phyloP scores from a whole-genome alignment of 2,329 filamentous ascomycete genomes.

The Fusarium albosuccineum region DNA sequence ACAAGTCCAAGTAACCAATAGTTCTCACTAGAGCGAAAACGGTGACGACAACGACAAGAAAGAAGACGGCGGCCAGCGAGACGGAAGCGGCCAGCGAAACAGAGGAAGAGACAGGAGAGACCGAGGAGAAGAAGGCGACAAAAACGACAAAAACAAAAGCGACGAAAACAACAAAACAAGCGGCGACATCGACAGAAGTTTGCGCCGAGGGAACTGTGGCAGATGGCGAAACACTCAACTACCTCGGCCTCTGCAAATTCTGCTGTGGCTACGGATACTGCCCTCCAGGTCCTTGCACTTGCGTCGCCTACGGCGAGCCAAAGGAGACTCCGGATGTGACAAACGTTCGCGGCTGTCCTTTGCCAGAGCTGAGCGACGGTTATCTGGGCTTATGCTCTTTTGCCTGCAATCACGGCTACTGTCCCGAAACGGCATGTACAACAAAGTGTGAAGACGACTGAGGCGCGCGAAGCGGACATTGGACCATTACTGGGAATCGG shows the following conservation, averaged over 20 bases:
- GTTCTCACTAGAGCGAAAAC: not conserved
- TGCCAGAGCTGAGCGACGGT: slow-evolving; percentile 11
- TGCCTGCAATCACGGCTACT: slow-evolving; percentile 28
- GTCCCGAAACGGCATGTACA: slow-evolving; percentile 9
- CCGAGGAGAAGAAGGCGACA: not conserved
- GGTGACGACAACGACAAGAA: not conserved
- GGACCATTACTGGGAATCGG: too few species aligned
- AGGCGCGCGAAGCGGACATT: too few species aligned
- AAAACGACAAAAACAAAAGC: not conserved
- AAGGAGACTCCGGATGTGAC: not conserved
- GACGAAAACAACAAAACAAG: not conserved
- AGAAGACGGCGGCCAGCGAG: not conserved
- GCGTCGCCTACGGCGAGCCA: not conserved
- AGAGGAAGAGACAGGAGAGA: not conserved
- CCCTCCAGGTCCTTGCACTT: slow-evolving; percentile 23
- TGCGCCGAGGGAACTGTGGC: slow-evolving; percentile 24
- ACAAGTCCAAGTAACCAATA: not conserved
- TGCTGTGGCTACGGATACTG: slow-evolving; percentile 30
- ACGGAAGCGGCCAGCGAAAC: too few species aligned
- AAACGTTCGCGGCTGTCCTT: slow-evolving; percentile 10
- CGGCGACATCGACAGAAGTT: slow-evolving; percentile 11
- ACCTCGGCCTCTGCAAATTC: slow-evolving; percentile 27
- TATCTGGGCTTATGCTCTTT: slow-evolving; percentile 19
- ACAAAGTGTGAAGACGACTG: slow-evolving; percentile 8
- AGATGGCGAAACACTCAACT: slow-evolving; percentile 19